Conservation (phyloP, 129 eudicot species). For the Arctium lappa region DNA sequence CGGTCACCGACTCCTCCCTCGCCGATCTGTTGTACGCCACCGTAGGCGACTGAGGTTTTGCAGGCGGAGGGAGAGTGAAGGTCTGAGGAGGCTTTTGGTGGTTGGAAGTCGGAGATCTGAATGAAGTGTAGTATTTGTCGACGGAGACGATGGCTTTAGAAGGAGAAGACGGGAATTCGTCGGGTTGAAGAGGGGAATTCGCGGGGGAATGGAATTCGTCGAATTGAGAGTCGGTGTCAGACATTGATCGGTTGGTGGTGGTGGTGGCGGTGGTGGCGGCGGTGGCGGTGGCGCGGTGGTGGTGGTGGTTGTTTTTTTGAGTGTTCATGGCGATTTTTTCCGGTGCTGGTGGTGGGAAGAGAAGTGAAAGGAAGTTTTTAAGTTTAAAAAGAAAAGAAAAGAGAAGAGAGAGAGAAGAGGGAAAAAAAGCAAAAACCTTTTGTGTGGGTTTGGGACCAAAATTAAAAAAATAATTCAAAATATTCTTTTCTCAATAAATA, state of each 20-base stretch:
- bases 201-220: slow-evolving; percentile 56
- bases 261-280: slow-evolving; percentile 16
- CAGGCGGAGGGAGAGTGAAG: slow-evolving; percentile 13
- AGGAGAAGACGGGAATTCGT: background rate
- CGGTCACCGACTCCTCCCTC: slow-evolving; percentile 42
- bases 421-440: slow-evolving; percentile 18
- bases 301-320: background rate
- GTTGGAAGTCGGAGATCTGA: slow-evolving; percentile 37
- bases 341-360: slow-evolving; percentile 16
- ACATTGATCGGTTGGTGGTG: slow-evolving; percentile 45
- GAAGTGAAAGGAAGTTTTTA: background rate
- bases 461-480: background rate
- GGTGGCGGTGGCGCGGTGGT: background rate
- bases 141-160: slow-evolving; percentile 25
- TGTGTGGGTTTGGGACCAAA: slow-evolving; percentile 37
- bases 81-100: slow-evolving; percentile 25
- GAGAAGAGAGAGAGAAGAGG: slow-evolving; percentile 17
- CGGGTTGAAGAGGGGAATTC: slow-evolving; percentile 42
- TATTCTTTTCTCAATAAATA: background rate
- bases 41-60: slow-evolving; percentile 8
- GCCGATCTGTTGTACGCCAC: slow-evolving; percentile 32
- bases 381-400: slow-evolving; percentile 2
- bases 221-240: slow-evolving; percentile 56
- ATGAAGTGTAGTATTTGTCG: slow-evolving; percentile 48
- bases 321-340: slow-evolving; percentile 25